These are phyloP conservation scores for Sutorius australiensis DNA, from an alignment of 768 basidiomycete species.

Conservation along the genomic window DNA sequence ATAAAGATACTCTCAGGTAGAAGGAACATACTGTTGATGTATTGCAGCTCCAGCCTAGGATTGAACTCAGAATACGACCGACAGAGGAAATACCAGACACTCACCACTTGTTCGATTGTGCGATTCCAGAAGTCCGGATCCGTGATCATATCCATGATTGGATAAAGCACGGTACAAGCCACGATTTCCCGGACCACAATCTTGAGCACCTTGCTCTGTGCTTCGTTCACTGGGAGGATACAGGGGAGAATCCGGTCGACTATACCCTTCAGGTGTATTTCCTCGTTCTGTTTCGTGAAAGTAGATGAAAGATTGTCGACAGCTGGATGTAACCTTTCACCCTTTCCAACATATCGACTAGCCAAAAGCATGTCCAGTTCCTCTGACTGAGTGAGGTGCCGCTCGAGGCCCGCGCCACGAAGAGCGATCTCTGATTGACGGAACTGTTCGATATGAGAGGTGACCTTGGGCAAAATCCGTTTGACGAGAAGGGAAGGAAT, in stretches of 20 bases:
- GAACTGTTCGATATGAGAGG: constrained; percentile 85
- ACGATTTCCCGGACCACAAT: constrained; percentile 80
- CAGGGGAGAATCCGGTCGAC: constrained; percentile 69
- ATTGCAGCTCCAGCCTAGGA: constrained; percentile 63
- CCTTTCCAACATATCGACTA: constrained; percentile 65
- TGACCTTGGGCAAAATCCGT: constrained; percentile 84
- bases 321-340: constrained; percentile 75
- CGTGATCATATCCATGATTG: constrained; percentile 86
- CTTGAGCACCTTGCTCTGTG: constrained; percentile 62
- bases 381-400: constrained; percentile 82
- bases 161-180: constrained; percentile 77
- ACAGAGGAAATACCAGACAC: constrained; percentile 29
- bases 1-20: constrained; percentile 9
- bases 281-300: constrained; percentile 87
- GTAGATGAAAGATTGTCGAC: constrained; percentile 85
- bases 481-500: constrained; percentile 73
- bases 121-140: constrained; percentile 99
- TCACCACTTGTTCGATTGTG: constrained; percentile 85
- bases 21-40: constrained; percentile 52
- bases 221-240: constrained; percentile 74
- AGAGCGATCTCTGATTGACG: constrained; percentile 84
- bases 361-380: constrained; percentile 86
- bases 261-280: constrained; percentile 72
- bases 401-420: constrained; percentile 77
- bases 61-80: constrained; percentile 5